Evolutionary conservation across 345 rosid species (phyloP).

Genomic region (Sonneratia caseolaris): DNA sequence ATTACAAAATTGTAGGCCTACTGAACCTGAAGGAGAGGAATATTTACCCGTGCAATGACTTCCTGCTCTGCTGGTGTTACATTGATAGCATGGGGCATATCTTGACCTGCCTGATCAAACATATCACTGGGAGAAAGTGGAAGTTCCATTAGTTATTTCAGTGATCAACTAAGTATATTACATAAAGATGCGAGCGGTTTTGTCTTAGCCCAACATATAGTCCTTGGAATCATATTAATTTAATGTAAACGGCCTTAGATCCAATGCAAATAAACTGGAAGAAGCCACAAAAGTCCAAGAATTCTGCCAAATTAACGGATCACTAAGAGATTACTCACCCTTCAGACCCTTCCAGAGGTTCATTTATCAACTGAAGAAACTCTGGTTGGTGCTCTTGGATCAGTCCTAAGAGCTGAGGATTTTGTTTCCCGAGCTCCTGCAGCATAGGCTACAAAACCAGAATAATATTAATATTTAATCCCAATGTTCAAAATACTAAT

Average conservation of each 20-base stretch:
- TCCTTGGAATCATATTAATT: not conserved
- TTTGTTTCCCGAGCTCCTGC: conserved; percentile 98
- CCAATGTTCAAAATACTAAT: not conserved
- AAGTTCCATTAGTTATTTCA: not conserved
- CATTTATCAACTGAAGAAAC: conserved; percentile 89
- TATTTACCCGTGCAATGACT: conserved; percentile 66
- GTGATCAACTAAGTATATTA: not conserved
- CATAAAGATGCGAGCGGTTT: not conserved
- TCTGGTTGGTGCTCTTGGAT: conserved; percentile 92
- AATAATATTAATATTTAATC: not conserved
- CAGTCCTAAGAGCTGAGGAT: conserved; percentile 81
- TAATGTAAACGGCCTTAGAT: not conserved
- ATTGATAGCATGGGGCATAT: conserved; percentile 83
- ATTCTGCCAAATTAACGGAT: not conserved
- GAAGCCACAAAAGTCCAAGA: not conserved
- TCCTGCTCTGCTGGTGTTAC: conserved; percentile 96
- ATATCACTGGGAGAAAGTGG: conserved; percentile 38
- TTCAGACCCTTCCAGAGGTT: conserved; percentile 85
- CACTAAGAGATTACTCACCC: conserved; percentile 43
- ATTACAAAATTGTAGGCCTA: not conserved
- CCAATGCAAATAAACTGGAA: not conserved
- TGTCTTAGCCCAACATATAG: not conserved
- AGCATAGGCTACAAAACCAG: conserved; percentile 78
- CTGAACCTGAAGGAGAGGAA: not conserved
- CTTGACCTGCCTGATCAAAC: conserved; percentile 83